Evolutionary conservation across 148 eudicot species (phyloP).

Genomic region (Rhododendron williamsianum): DNA sequence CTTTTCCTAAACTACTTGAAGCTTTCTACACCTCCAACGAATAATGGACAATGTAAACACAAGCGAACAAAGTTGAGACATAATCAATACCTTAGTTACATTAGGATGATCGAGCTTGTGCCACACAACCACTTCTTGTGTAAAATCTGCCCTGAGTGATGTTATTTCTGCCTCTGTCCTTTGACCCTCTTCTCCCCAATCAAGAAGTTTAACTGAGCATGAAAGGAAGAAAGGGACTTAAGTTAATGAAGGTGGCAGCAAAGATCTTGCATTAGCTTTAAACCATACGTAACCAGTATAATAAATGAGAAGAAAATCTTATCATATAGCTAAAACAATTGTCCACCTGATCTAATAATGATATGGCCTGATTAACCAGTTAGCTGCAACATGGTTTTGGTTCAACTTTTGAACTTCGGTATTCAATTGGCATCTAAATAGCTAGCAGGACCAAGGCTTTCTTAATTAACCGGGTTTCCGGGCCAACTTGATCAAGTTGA

Average conservation of each 20-base stretch:
- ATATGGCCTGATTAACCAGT: not conserved
- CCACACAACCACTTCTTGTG: slow-evolving; percentile 90
- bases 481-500: not conserved
- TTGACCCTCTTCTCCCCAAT: slow-evolving; percentile 94
- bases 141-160: slow-evolving; percentile 71
- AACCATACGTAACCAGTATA: not conserved
- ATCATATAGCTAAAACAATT: not conserved
- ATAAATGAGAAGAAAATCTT: not conserved
- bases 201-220: slow-evolving; percentile 73
- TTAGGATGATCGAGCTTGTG: slow-evolving; percentile 89
- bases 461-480: not conserved
- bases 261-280: slow-evolving; percentile 2
- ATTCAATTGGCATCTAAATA: not conserved
- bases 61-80: not conserved
- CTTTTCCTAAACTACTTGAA: not conserved
- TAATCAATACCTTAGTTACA: slow-evolving; percentile 66
- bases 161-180: slow-evolving; percentile 71
- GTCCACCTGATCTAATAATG: not conserved
- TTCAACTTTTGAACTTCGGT: not conserved
- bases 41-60: not conserved
- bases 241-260: not conserved
- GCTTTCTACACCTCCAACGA: not conserved
- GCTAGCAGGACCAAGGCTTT: not conserved
- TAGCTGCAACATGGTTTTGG: not conserved
- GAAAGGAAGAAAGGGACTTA: slow-evolving; percentile 9